phyloP scores from a whole-genome alignment of 129 eudicot genomes.

The Lactuca sativa region DNA sequence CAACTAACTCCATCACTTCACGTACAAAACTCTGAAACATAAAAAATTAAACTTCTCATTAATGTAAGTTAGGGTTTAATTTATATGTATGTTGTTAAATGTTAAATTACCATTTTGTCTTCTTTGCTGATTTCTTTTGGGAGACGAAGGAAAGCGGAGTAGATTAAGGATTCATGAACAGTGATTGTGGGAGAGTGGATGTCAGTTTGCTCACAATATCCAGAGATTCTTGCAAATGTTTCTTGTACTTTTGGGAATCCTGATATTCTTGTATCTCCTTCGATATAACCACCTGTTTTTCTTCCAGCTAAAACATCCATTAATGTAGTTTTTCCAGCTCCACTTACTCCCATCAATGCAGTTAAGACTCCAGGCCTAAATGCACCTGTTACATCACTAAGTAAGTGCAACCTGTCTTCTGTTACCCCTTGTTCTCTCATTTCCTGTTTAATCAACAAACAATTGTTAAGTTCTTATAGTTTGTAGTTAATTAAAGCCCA shows the following conservation, averaged over 20 bases:
- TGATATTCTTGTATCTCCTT: constrained; percentile 50
- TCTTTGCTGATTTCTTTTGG: constrained; percentile 36
- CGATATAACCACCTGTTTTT: constrained; percentile 47
- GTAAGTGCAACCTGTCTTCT: constrained; percentile 37
- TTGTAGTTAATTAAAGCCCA: no score
- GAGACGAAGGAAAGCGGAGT: constrained; percentile 45
- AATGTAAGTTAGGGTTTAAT: background rate
- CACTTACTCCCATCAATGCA: constrained; percentile 65
- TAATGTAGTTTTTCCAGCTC: constrained; percentile 64
- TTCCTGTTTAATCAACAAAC: constrained; percentile 29
- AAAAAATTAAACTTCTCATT: background rate
- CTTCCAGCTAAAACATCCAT: constrained; percentile 65
- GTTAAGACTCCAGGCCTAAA: constrained; percentile 65
- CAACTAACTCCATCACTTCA: constrained; percentile 78
- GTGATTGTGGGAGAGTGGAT: constrained; percentile 56
- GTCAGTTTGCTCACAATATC: constrained; percentile 59
- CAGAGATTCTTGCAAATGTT: constrained; percentile 51
- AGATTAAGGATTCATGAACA: constrained; percentile 41
- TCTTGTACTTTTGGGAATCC: constrained; percentile 55
- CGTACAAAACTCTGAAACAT: constrained; percentile 49
- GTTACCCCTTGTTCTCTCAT: constrained; percentile 43
- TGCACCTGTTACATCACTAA: constrained; percentile 50
- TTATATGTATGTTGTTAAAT: background rate
- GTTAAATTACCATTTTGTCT: constrained; percentile 30
- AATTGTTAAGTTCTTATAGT: no score